Evolutionary conservation across 2,329 filamentous ascomycete species (phyloP).

Genomic region (Trichophyton equinum): DNA sequence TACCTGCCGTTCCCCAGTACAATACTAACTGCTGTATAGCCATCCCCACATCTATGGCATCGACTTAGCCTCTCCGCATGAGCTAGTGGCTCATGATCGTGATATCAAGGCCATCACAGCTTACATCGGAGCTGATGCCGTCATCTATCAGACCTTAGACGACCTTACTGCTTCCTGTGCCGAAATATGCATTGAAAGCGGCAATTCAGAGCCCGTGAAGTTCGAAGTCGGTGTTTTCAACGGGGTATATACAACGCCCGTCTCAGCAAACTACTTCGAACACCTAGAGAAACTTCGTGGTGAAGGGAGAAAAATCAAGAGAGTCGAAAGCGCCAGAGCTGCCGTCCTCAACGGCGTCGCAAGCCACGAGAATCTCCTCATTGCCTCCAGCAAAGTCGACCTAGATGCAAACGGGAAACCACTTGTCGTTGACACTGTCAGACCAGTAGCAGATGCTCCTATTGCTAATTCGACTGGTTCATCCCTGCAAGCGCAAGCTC

Average conservation of each 20-base stretch:
- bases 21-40: constrained; percentile 15
- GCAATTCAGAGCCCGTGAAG: constrained; percentile 41
- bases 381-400: constrained; percentile 50
- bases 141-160: constrained; percentile 64
- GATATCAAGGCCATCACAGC: constrained; percentile 48
- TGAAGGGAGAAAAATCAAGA: constrained; percentile 55
- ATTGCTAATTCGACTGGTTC: not conserved
- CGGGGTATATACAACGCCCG: constrained; percentile 71
- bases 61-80: constrained; percentile 57
- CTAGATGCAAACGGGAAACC: constrained; percentile 46
- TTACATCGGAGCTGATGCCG: constrained; percentile 59
- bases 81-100: constrained; percentile 59
- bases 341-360: constrained; percentile 53
- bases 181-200: constrained; percentile 48
- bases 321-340: constrained; percentile 51
- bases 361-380: constrained; percentile 46
- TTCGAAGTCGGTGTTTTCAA: constrained; percentile 92
- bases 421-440: constrained; percentile 12
- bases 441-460: constrained; percentile 35
- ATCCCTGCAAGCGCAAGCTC: not conserved
- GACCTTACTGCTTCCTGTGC: constrained; percentile 72
- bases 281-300: constrained; percentile 61
- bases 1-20: not conserved
- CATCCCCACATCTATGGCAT: constrained; percentile 82
- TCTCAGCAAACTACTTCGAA: constrained; percentile 69